These are phyloP conservation scores for Luffa acutangula DNA, from an alignment of 306 rosid genomes.

Conservation along the genomic window DNA sequence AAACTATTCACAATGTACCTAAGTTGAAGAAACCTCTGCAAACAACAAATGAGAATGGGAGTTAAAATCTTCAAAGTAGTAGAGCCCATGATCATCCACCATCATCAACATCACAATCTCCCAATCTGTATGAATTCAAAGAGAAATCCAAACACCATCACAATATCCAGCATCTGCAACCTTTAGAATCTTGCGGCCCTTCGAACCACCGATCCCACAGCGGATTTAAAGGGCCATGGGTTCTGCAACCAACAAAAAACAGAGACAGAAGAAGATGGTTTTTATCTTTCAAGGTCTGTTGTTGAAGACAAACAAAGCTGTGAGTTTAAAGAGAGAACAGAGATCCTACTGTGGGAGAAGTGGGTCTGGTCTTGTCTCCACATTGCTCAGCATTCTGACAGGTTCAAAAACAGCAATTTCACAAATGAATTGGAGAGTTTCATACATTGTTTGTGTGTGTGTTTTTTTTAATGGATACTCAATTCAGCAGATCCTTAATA, in stretches of 20 bases:
- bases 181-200: slow-evolving; percentile 73
- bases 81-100: no score
- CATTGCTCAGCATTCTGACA: slow-evolving; percentile 60
- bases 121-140: neutral
- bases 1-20: slow-evolving; percentile 14
- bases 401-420: slow-evolving; percentile 13
- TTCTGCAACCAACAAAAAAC: slow-evolving; percentile 29
- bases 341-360: slow-evolving; percentile 64
- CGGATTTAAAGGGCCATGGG: slow-evolving; percentile 63
- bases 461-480: neutral
- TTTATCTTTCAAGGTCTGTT: neutral
- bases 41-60: slow-evolving; percentile 7
- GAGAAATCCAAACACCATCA: slow-evolving; percentile 23
- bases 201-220: slow-evolving; percentile 97
- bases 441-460: neutral
- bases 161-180: slow-evolving; percentile 88
- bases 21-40: slow-evolving; percentile 18
- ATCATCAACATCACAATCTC: neutral
- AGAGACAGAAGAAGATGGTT: neutral
- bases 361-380: slow-evolving; percentile 82
- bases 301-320: neutral
- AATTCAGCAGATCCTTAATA: neutral
- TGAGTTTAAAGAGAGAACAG: neutral
- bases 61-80: neutral
- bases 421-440: slow-evolving; percentile 2